A percentile compares a stretch with the other conserved stretches of the same genome.
Conservation (phyloP, 768 basidiomycete genomes). For the Filobasidium floriforme region DNA sequence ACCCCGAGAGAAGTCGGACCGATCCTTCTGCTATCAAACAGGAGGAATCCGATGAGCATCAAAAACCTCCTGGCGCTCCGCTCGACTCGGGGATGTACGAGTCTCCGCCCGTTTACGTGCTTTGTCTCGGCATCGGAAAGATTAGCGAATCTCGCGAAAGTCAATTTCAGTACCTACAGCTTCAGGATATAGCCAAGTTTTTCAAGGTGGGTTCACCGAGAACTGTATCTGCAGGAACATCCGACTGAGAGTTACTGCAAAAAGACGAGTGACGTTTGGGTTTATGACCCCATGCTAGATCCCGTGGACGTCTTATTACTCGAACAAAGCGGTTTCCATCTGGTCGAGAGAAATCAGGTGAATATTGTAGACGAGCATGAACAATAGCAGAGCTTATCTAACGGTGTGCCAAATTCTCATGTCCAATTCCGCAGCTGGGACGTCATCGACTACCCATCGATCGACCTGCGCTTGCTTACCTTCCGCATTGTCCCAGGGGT, state of each 20-base stretch:
- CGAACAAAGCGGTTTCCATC: not conserved
- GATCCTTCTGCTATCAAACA: no score
- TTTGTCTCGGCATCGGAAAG: not conserved
- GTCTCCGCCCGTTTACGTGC: not conserved
- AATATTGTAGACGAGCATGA: not conserved
- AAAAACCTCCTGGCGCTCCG: no score
- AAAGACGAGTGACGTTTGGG: not conserved
- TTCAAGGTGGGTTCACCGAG: not conserved
- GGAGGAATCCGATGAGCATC: no score
- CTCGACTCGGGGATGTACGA: not conserved
- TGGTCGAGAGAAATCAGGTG: not conserved
- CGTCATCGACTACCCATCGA: not conserved
- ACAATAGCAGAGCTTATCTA: not conserved
- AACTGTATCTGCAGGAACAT: not conserved
- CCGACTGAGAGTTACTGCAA: not conserved
- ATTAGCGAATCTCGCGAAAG: constrained; percentile 3
- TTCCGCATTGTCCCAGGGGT: constrained; percentile 13
- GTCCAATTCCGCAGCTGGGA: not conserved
- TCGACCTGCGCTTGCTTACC: constrained; percentile 6
- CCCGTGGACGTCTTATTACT: not conserved
- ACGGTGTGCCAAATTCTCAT: not conserved
- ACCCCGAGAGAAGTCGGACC: no score
- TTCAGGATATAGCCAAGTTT: not conserved
- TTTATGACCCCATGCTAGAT: not conserved
- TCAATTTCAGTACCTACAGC: constrained; percentile 6